Percentiles rank a stretch among this genome's conserved stretches.
Evolutionary conservation across 176 grass and related monocot genomes (phyloP).

Genomic region (Lolium rigidum): DNA sequence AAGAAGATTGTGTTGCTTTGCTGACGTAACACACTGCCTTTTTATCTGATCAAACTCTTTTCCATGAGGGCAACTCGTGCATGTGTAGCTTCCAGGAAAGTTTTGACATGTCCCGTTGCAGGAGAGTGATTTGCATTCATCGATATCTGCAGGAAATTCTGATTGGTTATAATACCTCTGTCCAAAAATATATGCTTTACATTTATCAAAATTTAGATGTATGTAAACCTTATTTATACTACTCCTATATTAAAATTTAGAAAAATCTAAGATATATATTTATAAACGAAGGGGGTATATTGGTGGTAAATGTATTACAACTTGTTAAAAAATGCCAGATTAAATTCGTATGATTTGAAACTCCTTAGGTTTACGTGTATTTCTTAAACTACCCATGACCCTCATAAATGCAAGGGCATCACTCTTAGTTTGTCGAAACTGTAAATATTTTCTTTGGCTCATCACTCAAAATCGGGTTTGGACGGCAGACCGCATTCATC

Average conservation of each 20-base stretch:
- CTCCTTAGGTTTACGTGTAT: background rate
- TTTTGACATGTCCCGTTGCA: conserved; percentile 18
- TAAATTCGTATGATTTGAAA: background rate
- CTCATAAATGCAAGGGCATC: background rate
- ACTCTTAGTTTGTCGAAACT: too few species aligned
- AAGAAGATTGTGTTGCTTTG: conserved; percentile 1
- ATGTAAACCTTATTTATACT: too few species aligned
- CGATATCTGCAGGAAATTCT: background rate
- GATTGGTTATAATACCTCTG: background rate
- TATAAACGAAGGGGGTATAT: background rate
- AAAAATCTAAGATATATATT: too few species aligned
- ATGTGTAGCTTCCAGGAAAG: background rate
- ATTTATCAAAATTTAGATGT: too few species aligned
- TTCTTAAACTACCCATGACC: too few species aligned
- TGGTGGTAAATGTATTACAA: background rate
- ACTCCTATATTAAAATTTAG: too few species aligned
- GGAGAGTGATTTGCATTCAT: background rate
- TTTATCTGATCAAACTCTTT: conserved; percentile 7
- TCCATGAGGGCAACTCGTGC: background rate
- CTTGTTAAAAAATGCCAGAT: background rate
- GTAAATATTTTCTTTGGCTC: too few species aligned
- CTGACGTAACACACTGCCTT: background rate
- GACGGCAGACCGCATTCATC: too few species aligned
- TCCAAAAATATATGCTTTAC: too few species aligned
- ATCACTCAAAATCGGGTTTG: background rate